Evolutionary conservation across 2,329 filamentous ascomycete species (phyloP), one percentile per base, ranked within the genome.

Genomic region (Magnaporthales sp.): DNA sequence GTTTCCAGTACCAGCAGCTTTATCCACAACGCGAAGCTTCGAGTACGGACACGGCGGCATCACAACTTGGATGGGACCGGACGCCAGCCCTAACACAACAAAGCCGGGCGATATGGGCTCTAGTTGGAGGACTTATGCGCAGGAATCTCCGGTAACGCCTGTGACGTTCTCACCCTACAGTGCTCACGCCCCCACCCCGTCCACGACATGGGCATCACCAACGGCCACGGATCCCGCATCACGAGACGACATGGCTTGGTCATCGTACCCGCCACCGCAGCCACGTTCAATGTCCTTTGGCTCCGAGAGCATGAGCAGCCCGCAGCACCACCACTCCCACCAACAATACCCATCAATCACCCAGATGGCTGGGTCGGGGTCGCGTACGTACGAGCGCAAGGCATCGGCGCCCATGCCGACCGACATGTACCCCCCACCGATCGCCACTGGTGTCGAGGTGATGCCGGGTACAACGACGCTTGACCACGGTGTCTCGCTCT

Each of bases 91-190:
- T 13, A 75, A 72, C 68, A 72, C 78, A n/a, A 76, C 80, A 13
- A 83, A 81, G 67, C 72, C 79, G 9, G 75, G 75, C 54, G 80
- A 82, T 29, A 69, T 81, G 68, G 79, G 76, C 67, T 69, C 77
- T 10, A 76, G 77, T 13, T 88, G 84, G 85, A 77, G 80, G 68
- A 73, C 78, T 7, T 85, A 82, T 70, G 73, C 81, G 10, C 77
- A 81, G 58, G 83, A 84, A 56, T 81, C 84, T 8, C 80, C 83
- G 10, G 76, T 85, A 38, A 81, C 80, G 3, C 77, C 82, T 0
- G 80, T 58, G 54, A 58, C 80, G 2, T 83, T 82, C 68, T 81
- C 83, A 5, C 79, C 82, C 1, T 86, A 84, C 70, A 76, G 78
- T 6, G 77, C 79, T 26, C 77, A 80, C 58, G 75, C 76, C 1